phyloP scores from a whole-genome alignment of 495 filamentous ascomycete species.

The Aspergillus homomorphus region DNA sequence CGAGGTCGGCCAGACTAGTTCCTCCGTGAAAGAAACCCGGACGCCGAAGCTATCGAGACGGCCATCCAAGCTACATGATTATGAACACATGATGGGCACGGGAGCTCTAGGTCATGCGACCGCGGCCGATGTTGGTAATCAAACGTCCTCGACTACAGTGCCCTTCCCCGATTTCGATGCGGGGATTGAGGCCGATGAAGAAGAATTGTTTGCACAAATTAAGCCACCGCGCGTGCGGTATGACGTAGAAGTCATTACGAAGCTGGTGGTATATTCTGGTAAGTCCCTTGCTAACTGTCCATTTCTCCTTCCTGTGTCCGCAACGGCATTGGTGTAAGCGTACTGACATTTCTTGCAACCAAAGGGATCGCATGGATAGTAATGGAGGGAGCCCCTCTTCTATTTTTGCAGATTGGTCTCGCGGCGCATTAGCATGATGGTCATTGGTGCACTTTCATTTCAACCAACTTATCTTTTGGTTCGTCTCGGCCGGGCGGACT shows the following conservation, averaged over 20 bases:
- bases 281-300: constrained; percentile 23
- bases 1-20: constrained; percentile 20
- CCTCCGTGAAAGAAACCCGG: constrained; percentile 2
- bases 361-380: constrained; percentile 74
- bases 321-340: neutral
- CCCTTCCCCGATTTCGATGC: constrained; percentile 29
- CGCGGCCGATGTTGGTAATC: constrained; percentile 23
- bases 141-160: constrained; percentile 23
- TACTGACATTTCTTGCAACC: constrained; percentile 2
- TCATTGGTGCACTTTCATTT: neutral
- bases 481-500: constrained; percentile 19
- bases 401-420: constrained; percentile 65
- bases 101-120: constrained; percentile 35
- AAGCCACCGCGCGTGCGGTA: constrained; percentile 88
- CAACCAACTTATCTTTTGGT: neutral
- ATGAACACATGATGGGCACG: constrained; percentile 68
- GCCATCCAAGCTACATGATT: constrained; percentile 53
- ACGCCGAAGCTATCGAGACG: constrained; percentile 22
- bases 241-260: constrained; percentile 96
- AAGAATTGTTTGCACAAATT: constrained; percentile 79
- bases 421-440: constrained; percentile 22
- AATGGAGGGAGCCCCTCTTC: constrained; percentile 61
- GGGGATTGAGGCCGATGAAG: constrained; percentile 56
- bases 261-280: constrained; percentile 94
- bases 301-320: neutral